Percentiles rank a stretch among this genome's conserved stretches.
These are phyloP conservation scores for Clonostachys rhizophaga DNA, from an alignment of 2,329 filamentous ascomycete genomes.

Conservation along the genomic window DNA sequence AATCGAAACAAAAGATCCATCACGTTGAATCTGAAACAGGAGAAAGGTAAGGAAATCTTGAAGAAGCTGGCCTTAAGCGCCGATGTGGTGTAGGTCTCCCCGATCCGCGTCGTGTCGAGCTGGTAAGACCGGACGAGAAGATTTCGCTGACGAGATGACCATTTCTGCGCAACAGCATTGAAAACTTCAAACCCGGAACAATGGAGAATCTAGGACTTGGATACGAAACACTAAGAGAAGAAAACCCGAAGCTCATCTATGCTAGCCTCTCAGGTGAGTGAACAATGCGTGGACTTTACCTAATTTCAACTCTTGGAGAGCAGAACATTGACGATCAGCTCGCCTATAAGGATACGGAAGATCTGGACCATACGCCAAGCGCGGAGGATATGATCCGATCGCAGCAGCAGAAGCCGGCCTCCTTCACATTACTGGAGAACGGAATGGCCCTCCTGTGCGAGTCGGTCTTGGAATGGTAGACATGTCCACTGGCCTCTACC, in stretches of 20 bases:
- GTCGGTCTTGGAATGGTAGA: slow-evolving; percentile 36
- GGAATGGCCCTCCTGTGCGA: slow-evolving; percentile 28
- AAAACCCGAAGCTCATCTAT: slow-evolving; percentile 32
- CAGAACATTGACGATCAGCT: background rate
- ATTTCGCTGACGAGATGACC: background rate
- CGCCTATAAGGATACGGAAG: slow-evolving; percentile 15
- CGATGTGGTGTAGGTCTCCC: slow-evolving; percentile 26
- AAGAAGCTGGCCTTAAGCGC: slow-evolving; percentile 22
- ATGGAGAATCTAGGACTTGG: slow-evolving; percentile 32
- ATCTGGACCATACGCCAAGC: slow-evolving; percentile 29
- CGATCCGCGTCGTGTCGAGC: background rate
- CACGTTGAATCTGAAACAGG: slow-evolving; percentile 20
- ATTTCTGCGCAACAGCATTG: slow-evolving; percentile 14
- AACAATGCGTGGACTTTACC: background rate
- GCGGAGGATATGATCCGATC: slow-evolving; percentile 39
- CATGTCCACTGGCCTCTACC: slow-evolving; percentile 36
- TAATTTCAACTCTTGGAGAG: no score
- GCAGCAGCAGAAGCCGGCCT: slow-evolving; percentile 34
- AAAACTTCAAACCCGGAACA: slow-evolving; percentile 36
- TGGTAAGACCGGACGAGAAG: background rate
- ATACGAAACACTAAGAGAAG: slow-evolving; percentile 23
- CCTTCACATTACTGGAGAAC: slow-evolving; percentile 35
- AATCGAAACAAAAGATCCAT: slow-evolving; percentile 39
- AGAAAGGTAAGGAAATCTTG: slow-evolving; percentile 19
- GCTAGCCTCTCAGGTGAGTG: slow-evolving; percentile 28